Evolutionary conservation across 805 yeast species (phyloP).

Genomic region (Starmerella floricola): DNA sequence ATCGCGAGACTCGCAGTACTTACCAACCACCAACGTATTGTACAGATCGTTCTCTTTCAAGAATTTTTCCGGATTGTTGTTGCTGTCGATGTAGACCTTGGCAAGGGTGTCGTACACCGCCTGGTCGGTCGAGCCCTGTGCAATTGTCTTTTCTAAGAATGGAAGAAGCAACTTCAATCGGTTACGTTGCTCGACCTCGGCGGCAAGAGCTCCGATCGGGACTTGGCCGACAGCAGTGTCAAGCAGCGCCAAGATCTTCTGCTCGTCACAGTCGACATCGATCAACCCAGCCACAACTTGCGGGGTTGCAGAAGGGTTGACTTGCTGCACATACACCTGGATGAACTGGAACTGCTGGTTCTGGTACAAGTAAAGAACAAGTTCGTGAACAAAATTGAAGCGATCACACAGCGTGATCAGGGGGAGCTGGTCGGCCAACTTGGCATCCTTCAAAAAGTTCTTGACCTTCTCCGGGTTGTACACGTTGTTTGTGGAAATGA

Average conservation of each 20-base stretch:
- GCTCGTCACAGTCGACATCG: constrained; percentile 95
- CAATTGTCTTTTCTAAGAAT: constrained; percentile 77
- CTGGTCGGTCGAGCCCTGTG: constrained; percentile 71
- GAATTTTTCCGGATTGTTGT: constrained; percentile 95
- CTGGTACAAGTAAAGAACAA: constrained; percentile 85
- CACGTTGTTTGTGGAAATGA: constrained; percentile 84
- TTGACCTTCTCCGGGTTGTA: constrained; percentile 96
- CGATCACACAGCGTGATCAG: constrained; percentile 94
- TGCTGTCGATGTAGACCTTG: constrained; percentile 93
- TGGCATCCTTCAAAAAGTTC: constrained; percentile 89
- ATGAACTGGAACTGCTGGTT: constrained; percentile 91
- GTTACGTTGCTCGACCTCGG: constrained; percentile 93
- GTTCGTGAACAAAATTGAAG: constrained; percentile 80
- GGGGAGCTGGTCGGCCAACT: constrained; percentile 89
- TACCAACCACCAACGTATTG: constrained; percentile 92
- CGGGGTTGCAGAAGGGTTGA: constrained; percentile 89
- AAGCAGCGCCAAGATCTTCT: constrained; percentile 65
- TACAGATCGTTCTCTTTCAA: constrained; percentile 79
- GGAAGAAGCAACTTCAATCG: constrained; percentile 84
- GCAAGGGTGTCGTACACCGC: constrained; percentile 92
- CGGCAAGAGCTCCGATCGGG: constrained; percentile 78
- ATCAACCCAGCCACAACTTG: constrained; percentile 91
- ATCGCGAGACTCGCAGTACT: constrained; percentile 97
- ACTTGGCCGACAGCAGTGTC: constrained; percentile 86
- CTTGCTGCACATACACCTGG: constrained; percentile 96